Evolutionary conservation across 192 early-diverging fungal genomes (phyloP), one percentile per base, ranked within the genome.

Genomic region (Coemansia sp.): DNA sequence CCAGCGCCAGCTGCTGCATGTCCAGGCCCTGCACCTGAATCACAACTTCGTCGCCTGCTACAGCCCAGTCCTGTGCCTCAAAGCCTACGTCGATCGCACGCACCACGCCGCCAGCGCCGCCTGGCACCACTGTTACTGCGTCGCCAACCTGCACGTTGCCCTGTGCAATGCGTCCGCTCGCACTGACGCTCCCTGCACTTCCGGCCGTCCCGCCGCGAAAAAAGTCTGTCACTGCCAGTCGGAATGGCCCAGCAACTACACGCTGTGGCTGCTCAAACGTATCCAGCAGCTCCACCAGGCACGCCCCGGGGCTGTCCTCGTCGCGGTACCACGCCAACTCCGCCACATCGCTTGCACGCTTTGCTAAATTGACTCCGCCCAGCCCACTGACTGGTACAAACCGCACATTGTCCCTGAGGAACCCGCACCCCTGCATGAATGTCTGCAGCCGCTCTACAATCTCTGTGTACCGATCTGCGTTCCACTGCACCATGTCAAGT

Each of bases 301-400:
- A 92, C 22, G 85, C 82, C 0, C 95, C 94, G n/a, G 22, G 2
- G 31, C 31, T 20, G 11, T 19, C 40, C 8, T 10, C 55, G 14
- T 78, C 72, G 9, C 56, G 59, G 76, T 96, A 96, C 93, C 94
- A 98, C 2, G 70, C 36, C 26, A 87, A 68, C 46, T 79, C 80
- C 1, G 62, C 31, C 26, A 31, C 17, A 0, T 26, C 60, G 22
- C 59, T 17, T 21, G 60, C 65, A 3, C 83, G 84, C 15, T 74
- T 61, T 0, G 85, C 66, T 68, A 99, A 64, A 63, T 99, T 99
- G 56, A 88, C 88, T 12, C 97, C 97, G 5, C 88, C 89, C 23
- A 94, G 89, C 31, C 96, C 97, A 62, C 93, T 94, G 46, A 89
- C 87, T 1, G 97, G 97, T n/a, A 97, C 84, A 84, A 91, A 98